Conservation (phyloP, 345 rosid genomes). For the Gossypium raimondii region DNA sequence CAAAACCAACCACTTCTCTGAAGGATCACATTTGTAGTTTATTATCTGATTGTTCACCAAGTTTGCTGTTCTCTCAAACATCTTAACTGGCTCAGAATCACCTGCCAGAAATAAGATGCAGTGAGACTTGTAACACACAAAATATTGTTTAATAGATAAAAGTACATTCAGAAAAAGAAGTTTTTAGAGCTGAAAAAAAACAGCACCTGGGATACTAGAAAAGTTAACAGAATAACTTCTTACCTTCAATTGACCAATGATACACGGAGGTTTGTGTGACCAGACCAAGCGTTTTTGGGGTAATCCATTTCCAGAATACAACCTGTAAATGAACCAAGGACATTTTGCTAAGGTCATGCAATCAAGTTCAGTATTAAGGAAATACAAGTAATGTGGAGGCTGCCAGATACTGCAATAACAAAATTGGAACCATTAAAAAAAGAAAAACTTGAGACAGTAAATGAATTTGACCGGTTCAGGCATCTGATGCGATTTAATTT, state of each 20-base stretch:
- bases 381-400: background rate
- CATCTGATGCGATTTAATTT: constrained; percentile 94
- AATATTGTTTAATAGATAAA: background rate
- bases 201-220: constrained; percentile 3
- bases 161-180: background rate
- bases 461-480: constrained; percentile 75
- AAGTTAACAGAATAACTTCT: constrained; percentile 17
- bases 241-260: constrained; percentile 99
- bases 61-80: constrained; percentile 97
- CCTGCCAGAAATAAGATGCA: constrained; percentile 38
- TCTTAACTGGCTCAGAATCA: constrained; percentile 90
- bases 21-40: constrained; percentile 86
- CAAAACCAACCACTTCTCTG: constrained; percentile 96
- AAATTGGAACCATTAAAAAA: constrained; percentile 15
- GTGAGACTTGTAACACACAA: constrained; percentile 9
- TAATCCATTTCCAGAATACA: constrained; percentile 98
- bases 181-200: background rate
- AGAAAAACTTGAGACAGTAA: background rate
- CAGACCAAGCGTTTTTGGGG: constrained; percentile 83
- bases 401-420: background rate
- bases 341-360: background rate
- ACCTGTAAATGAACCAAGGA: constrained; percentile 42
- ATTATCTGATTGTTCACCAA: constrained; percentile 91
- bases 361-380: background rate
- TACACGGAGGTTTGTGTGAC: constrained; percentile 85